Evolutionary conservation across 2,329 filamentous ascomycete species (phyloP).

Genomic region (Talaromyces sp.): DNA sequence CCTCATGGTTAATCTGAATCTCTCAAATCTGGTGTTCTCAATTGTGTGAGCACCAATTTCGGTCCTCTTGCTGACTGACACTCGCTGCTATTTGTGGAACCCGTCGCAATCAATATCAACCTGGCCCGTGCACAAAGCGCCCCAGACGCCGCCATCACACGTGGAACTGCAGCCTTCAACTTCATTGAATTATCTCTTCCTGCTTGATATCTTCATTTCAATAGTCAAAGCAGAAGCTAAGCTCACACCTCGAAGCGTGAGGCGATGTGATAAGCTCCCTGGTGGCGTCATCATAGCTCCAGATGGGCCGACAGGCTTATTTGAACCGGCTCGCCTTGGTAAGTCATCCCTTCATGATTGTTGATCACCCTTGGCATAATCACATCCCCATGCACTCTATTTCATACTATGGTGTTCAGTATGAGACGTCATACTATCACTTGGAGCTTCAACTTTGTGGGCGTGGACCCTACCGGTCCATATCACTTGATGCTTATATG

Average conservation of each 20-base stretch:
- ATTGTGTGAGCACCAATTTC: too few species aligned
- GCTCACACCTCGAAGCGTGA: not conserved
- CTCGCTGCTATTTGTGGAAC: too few species aligned
- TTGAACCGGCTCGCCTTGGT: constrained; percentile 51
- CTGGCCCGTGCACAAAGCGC: constrained; percentile 31
- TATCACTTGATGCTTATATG: too few species aligned
- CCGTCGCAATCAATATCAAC: too few species aligned
- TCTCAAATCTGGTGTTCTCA: too few species aligned
- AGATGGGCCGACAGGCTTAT: constrained; percentile 49
- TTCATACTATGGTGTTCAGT: too few species aligned
- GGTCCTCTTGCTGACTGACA: too few species aligned
- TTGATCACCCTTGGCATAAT: constrained; percentile 3
- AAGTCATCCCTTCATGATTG: constrained; percentile 28
- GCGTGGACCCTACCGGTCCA: too few species aligned
- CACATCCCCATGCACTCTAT: not conserved
- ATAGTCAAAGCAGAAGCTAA: not conserved
- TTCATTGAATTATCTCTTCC: not conserved
- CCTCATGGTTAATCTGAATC: too few species aligned
- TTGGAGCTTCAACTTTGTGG: too few species aligned
- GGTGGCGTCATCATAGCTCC: not conserved
- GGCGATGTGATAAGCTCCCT: constrained; percentile 12
- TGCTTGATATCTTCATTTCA: not conserved
- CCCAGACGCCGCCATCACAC: constrained; percentile 22
- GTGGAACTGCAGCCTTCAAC: constrained; percentile 6
- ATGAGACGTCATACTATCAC: too few species aligned